These are phyloP conservation scores for Wallemia ichthyophaga DNA, from an alignment of 1,284 basidiomycete species.

Conservation along the genomic window DNA sequence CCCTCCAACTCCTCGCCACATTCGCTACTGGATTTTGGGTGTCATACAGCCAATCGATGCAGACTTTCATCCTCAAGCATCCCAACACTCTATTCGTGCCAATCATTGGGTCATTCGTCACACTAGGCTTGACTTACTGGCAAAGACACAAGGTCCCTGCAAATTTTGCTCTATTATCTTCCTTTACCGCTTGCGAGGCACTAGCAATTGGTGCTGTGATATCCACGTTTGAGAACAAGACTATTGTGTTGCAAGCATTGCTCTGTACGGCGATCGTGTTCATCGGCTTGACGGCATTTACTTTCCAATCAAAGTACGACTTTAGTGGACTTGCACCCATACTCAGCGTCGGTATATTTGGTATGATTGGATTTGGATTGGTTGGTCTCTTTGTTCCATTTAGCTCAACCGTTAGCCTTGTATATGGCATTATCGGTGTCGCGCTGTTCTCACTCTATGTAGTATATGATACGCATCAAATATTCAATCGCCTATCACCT, in stretches of 20 bases:
- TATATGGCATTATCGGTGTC: conserved; percentile 13
- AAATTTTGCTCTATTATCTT: conserved; percentile 15
- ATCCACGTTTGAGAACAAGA: conserved; percentile 11
- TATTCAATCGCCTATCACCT: conserved; percentile 12
- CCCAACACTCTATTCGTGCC: background rate
- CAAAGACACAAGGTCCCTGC: conserved; percentile 15
- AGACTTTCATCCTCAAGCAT: background rate
- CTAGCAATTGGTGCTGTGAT: conserved; percentile 13
- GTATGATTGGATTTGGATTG: conserved; percentile 9
- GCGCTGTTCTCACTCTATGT: conserved; percentile 11
- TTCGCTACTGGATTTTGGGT: background rate
- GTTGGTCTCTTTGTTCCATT: conserved; percentile 17
- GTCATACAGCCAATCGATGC: background rate
- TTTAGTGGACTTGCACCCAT: conserved; percentile 13
- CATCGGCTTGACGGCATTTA: conserved; percentile 16
- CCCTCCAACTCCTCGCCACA: conserved; percentile 7
- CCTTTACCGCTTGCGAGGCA: conserved; percentile 11
- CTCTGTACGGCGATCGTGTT: conserved; percentile 16
- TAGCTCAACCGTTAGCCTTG: conserved; percentile 11
- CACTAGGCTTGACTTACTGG: conserved; percentile 11
- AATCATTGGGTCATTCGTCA: conserved; percentile 1
- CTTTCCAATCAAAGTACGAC: conserved; percentile 15
- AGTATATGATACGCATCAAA: conserved; percentile 16
- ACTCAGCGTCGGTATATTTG: conserved; percentile 12
- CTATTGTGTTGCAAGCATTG: conserved; percentile 16